Conservation (phyloP, 1,139 yeast genomes). For the Meyerozyma smithsonii region DNA sequence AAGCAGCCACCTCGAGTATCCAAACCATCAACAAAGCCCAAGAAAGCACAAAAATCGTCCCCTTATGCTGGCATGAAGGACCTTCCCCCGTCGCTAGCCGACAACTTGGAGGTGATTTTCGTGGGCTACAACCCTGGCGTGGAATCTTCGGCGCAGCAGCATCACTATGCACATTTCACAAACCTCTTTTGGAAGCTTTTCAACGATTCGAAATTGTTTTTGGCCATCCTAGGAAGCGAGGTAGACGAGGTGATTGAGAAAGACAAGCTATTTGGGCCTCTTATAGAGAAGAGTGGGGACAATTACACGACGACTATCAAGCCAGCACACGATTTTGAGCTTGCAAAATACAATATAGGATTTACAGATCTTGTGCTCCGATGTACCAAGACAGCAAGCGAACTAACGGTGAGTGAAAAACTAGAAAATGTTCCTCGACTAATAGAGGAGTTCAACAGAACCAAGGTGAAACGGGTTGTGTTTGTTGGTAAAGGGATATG, state of each 20-base stretch:
- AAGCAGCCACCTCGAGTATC: neutral
- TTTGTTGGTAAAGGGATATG: slow-evolving; percentile 78
- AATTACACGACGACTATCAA: slow-evolving; percentile 16
- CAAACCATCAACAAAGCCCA: no score
- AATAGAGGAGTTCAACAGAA: slow-evolving; percentile 36
- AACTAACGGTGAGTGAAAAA: slow-evolving; percentile 51
- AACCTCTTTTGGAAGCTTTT: slow-evolving; percentile 69
- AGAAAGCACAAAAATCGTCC: slow-evolving; percentile 2
- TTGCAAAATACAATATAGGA: slow-evolving; percentile 50
- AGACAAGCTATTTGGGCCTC: slow-evolving; percentile 11
- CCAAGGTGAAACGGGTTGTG: slow-evolving; percentile 43
- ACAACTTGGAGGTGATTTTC: slow-evolving; percentile 42
- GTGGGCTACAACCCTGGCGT: slow-evolving; percentile 77
- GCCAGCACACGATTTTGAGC: slow-evolving; percentile 40
- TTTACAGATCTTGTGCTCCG: slow-evolving; percentile 69
- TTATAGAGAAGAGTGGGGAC: slow-evolving; percentile 2
- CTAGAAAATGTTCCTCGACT: slow-evolving; percentile 50
- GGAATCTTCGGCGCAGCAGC: slow-evolving; percentile 58
- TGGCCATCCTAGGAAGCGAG: slow-evolving; percentile 13
- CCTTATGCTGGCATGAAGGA: slow-evolving; percentile 14
- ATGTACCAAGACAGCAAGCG: slow-evolving; percentile 58
- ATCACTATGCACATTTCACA: slow-evolving; percentile 70
- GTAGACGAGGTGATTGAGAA: slow-evolving; percentile 5
- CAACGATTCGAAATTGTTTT: slow-evolving; percentile 47
- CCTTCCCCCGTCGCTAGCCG: slow-evolving; percentile 33